Evolutionary conservation across 140 eudicot genomes (phyloP), one percentile per base, ranked within the genome.

Genomic region (Oenanthe javanica): DNA sequence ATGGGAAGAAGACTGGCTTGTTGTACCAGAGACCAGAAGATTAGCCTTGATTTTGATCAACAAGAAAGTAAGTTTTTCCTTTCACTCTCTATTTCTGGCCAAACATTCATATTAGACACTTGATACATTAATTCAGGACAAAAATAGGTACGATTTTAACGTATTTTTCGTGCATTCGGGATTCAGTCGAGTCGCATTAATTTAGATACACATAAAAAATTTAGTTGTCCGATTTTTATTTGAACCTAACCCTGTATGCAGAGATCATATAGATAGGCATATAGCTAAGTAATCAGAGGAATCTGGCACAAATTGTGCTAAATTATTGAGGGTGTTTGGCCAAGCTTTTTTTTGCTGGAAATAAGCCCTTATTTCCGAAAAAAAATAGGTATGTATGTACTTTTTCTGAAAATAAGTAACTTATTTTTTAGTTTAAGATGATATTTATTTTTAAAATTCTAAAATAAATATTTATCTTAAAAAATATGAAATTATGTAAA

Each of bases 41-140:
- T 83, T 63, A 94, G 96, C 87, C 71, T 94, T 50, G 97, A 94
- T 84, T 94, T 94, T 81, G 98, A 94, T 85, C 92, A 83, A 82
- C 79, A 84, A 83, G 88, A 87, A 57, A 84, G 98, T 94, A 90
- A 80, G 79, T 31, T 18, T 64, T 72, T 84, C 78, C 82, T 79
- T 77, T 81, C 48, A 21, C 81, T 74, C 73, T 46, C 31, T 48
- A 47, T 79, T 25, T 31, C 57, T 51, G 57, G 19, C 57, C 55
- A 15, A 50, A 4, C 55, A 50, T 50, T 16, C 18, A 15, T 15
- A 2, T 13, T 15, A 2, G 59, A 52, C 6, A 16, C 61, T 54
- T 2, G 59, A 23, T 2, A 67, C 6, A 36, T 4, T 63, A 2
- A 0, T 63, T 25, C 11, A 7, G 0, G n/a, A 4, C n/a, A 15